Base-by-base conservation (phyloP, 192 early-diverging fungal species). In the Coemansia sp. region DNA sequence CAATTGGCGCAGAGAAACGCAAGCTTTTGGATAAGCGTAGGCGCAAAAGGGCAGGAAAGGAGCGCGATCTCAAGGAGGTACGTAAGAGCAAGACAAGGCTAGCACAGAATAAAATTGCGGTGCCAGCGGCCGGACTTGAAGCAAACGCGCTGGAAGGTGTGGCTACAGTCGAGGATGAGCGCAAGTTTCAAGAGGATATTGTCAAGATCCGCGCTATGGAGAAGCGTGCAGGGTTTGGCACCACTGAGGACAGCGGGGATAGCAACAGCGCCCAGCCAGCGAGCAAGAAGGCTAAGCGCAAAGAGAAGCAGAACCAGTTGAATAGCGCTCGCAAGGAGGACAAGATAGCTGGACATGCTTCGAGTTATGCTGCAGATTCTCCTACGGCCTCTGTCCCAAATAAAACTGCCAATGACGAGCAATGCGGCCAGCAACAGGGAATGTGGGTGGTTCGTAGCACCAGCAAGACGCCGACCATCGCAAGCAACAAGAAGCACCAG, bases 11-110 rank as follows among this genome's bases (percentile, higher is more conserved):
- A 7, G 54, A 73, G n/a, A 68, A 73, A 64, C 67, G 71, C 67
- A 82, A 82, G 58, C 25, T 25, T 12, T 62, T 67, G 30, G 61
- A 73, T 16, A 82, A 82, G 49, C 63, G 65, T 60, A 82, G 73
- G 62, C 74, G 74, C 64, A 73, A 67, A 50, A 63, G 57, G 41
- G 64, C 65, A 26, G 61, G 22, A 58, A 80, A 74, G 62, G 61
- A 23, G 28, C 58, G 59, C 28, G 69, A 71, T 34, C 54, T 54
- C 51, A 75, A 76, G 57, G 74, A 71, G 62, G 52, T 53, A 54
- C 56, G 60, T 60, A 59, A 70, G 62, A 65, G 55, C 5, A 66
- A 69, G 31, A 19, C 24, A 7, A 50, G 55, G 7, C 54, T 61
- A 32, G 26, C 22, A 6, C 65, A 41, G 28, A 63, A 27, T 61